phyloP scores from a whole-genome alignment of 2,329 filamentous ascomycete species.

The Trematosphaeria pertusa region DNA sequence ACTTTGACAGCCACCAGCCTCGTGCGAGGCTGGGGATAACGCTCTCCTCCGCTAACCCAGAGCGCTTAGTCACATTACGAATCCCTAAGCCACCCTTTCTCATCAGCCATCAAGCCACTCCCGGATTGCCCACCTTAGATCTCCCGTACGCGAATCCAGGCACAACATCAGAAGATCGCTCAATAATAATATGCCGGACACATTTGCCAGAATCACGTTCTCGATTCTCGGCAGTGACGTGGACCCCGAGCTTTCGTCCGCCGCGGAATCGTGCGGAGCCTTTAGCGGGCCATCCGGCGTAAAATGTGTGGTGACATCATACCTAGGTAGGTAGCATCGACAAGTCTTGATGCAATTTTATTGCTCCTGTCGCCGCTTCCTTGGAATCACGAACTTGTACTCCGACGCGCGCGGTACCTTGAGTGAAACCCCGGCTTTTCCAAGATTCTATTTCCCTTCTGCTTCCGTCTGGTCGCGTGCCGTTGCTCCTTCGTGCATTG shows the following conservation, averaged over 20 bases:
- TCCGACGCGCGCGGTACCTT: too few relatives aligned
- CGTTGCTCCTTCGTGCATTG: constrained; percentile 1
- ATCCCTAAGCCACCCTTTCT: too few relatives aligned
- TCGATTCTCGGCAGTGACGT: constrained; percentile 6
- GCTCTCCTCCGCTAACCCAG: too few relatives aligned
- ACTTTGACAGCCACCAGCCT: too few relatives aligned
- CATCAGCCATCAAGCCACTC: not conserved
- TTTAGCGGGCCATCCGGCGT: not conserved
- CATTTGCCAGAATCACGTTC: not conserved
- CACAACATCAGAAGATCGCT: not conserved
- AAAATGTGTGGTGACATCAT: constrained; percentile 6
- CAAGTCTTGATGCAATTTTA: constrained; percentile 3
- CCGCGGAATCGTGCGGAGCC: constrained; percentile 8
- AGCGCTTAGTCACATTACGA: too few relatives aligned
- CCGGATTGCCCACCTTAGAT: not conserved
- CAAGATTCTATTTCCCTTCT: not conserved
- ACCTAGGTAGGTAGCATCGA: not conserved
- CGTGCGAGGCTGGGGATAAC: too few relatives aligned
- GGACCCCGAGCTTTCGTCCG: not conserved
- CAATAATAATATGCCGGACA: not conserved
- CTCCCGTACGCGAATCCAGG: not conserved
- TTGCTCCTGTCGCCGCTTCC: too few relatives aligned
- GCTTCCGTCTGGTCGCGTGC: not conserved
- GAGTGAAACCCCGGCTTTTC: too few relatives aligned
- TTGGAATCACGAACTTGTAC: too few relatives aligned